Conservation (phyloP, 1,284 basidiomycete species). For the Hypsizygus ulmarius region DNA sequence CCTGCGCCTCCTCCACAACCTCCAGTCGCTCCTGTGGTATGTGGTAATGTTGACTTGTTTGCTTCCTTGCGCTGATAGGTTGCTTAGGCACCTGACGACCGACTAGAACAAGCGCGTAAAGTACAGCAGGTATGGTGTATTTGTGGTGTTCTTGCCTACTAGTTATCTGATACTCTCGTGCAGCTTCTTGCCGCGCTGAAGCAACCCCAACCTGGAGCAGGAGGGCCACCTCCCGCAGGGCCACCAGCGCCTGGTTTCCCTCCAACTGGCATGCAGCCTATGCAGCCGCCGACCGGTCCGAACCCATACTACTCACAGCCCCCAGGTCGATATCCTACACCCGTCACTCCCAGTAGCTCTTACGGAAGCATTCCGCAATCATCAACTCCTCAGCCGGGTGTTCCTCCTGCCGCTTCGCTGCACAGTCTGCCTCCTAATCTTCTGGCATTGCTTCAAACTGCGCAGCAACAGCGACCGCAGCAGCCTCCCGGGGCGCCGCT, state of each 20-base stretch:
- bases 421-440: conserved; percentile 58
- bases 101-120: conserved; percentile 77
- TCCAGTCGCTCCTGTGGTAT: conserved; percentile 23
- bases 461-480: conserved; percentile 39
- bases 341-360: conserved; percentile 28
- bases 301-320: conserved; percentile 44
- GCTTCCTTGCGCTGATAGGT: neutral
- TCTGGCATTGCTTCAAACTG: conserved; percentile 57
- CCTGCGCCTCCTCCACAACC: conserved; percentile 20
- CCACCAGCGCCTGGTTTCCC: conserved; percentile 26
- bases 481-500: conserved; percentile 29
- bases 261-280: conserved; percentile 31
- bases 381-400: conserved; percentile 34
- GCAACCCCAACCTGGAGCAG: conserved; percentile 52
- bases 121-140: conserved; percentile 61
- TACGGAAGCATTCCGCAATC: conserved; percentile 37
- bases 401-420: conserved; percentile 30
- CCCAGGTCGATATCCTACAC: conserved; percentile 35
- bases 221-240: conserved; percentile 33
- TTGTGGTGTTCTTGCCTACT: neutral
- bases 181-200: conserved; percentile 74
- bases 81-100: conserved; percentile 53
- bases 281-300: conserved; percentile 32
- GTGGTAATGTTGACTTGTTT: conserved; percentile 6
- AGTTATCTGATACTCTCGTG: conserved; percentile 7